phyloP scores from a whole-genome alignment of 345 rosid species.

The Trapa incisa region DNA sequence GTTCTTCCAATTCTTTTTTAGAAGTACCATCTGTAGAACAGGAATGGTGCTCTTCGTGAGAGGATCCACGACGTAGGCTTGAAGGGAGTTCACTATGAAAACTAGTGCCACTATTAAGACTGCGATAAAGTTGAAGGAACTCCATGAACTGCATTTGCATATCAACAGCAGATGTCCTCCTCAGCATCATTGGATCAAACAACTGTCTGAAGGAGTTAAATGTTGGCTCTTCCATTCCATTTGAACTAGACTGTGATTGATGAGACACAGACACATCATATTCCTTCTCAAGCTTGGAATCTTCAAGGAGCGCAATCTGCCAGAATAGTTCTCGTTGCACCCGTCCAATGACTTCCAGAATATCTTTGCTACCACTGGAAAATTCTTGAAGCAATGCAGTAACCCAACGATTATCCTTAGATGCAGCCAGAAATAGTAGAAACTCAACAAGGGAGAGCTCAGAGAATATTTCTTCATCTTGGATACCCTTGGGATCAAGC shows the following conservation, averaged over 20 bases:
- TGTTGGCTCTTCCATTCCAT: slow-evolving; percentile 60
- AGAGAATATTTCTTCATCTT: slow-evolving; percentile 53
- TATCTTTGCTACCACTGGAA: slow-evolving; percentile 71
- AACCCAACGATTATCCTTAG: slow-evolving; percentile 91
- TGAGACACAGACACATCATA: slow-evolving; percentile 31
- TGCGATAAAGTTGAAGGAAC: slow-evolving; percentile 75
- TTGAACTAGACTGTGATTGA: slow-evolving; percentile 36
- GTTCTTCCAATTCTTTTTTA: slow-evolving; percentile 58
- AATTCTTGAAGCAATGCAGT: slow-evolving; percentile 81
- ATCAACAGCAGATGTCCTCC: slow-evolving; percentile 77
- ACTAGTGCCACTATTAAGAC: slow-evolving; percentile 72
- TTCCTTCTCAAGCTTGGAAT: slow-evolving; percentile 49
- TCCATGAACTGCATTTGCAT: slow-evolving; percentile 88
- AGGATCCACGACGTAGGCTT: slow-evolving; percentile 31
- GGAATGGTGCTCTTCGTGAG: slow-evolving; percentile 24
- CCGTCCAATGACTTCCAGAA: slow-evolving; percentile 67
- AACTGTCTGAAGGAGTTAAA: slow-evolving; percentile 80
- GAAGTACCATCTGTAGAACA: slow-evolving; percentile 37
- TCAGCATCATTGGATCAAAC: slow-evolving; percentile 79
- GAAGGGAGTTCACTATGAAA: slow-evolving; percentile 46
- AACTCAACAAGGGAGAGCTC: slow-evolving; percentile 86
- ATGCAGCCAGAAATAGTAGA: slow-evolving; percentile 82
- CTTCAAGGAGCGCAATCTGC: slow-evolving; percentile 80
- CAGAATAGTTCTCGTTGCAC: slow-evolving; percentile 81
- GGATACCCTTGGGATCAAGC: slow-evolving; percentile 48